Evolutionary conservation across 2,329 filamentous ascomycete species (phyloP).

Genomic region (Cladosporium austrohemisphaericum): DNA sequence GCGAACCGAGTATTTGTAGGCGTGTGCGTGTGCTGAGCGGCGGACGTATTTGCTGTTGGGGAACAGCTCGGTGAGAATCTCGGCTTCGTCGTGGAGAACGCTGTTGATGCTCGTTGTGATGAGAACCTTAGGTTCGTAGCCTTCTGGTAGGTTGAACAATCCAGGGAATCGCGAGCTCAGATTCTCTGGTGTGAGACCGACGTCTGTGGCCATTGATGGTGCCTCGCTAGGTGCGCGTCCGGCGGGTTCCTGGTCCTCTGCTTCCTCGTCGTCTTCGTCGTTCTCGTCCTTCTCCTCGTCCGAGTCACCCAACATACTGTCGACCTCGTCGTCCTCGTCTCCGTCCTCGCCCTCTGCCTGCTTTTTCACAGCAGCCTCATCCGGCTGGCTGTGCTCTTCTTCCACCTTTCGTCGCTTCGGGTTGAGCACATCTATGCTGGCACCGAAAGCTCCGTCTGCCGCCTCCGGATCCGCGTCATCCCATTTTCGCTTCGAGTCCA

Average conservation of each 20-base stretch:
- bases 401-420: slow-evolving; percentile 44
- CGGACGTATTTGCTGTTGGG: slow-evolving; percentile 78
- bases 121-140: slow-evolving; percentile 72
- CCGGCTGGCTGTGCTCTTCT: slow-evolving; percentile 18
- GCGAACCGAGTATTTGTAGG: slow-evolving; percentile 84
- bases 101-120: slow-evolving; percentile 89
- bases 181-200: slow-evolving; percentile 58
- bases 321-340: slow-evolving; percentile 56
- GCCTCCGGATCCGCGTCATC: slow-evolving; percentile 53
- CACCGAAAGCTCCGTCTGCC: slow-evolving; percentile 37
- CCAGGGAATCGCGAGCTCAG: slow-evolving; percentile 59
- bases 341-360: slow-evolving; percentile 37
- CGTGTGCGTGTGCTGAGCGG: slow-evolving; percentile 76
- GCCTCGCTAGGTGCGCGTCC: slow-evolving; percentile 39
- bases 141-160: slow-evolving; percentile 52
- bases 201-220: slow-evolving; percentile 56
- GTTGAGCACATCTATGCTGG: slow-evolving; percentile 44
- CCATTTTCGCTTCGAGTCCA: slow-evolving; percentile 88
- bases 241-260: slow-evolving; percentile 22
- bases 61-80: slow-evolving; percentile 75
- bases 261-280: slow-evolving; percentile 46
- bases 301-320: slow-evolving; percentile 75
- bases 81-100: slow-evolving; percentile 77
- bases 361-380: slow-evolving; percentile 27
- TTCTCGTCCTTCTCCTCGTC: slow-evolving; percentile 45